Percentiles rank a stretch among this genome's conserved stretches.
phyloP scores from a whole-genome alignment of 2,329 filamentous ascomycete genomes.

The Fusarium ambrosium region DNA sequence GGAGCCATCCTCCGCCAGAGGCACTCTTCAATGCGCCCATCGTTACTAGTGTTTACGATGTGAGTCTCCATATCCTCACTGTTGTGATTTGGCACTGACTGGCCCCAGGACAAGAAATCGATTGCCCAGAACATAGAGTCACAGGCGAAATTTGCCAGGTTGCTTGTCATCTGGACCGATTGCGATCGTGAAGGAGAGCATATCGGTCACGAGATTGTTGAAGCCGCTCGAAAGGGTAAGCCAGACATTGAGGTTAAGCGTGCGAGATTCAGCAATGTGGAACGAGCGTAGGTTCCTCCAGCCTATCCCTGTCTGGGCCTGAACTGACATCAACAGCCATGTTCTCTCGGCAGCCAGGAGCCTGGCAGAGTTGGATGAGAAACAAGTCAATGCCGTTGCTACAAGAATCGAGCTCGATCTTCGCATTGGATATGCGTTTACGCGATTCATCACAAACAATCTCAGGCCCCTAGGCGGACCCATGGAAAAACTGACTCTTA shows the following conservation, averaged over 20 bases:
- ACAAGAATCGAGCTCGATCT: conserved; percentile 94
- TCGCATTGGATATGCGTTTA: conserved; percentile 92
- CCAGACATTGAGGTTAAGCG: conserved; percentile 81
- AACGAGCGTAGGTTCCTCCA: conserved; percentile 76
- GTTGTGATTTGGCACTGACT: conserved; percentile 23
- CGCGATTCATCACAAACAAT: conserved; percentile 84
- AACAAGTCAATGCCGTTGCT: conserved; percentile 87
- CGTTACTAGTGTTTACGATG: conserved; percentile 74
- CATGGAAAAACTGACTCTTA: conserved; percentile 76
- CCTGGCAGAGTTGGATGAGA: conserved; percentile 84
- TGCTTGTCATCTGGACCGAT: conserved; percentile 97
- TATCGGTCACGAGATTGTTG: conserved; percentile 91
- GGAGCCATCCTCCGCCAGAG: conserved; percentile 84
- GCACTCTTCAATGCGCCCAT: conserved; percentile 87
- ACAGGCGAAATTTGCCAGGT: conserved; percentile 79
- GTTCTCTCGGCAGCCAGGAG: conserved; percentile 85
- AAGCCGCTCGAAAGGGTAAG: conserved; percentile 83
- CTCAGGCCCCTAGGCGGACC: conserved; percentile 79
- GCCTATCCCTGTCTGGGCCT: no score
- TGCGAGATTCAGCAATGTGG: conserved; percentile 95
- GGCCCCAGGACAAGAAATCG: conserved; percentile 76
- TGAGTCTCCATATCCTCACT: conserved; percentile 53
- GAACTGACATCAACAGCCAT: conserved; percentile 68
- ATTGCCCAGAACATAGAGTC: conserved; percentile 88
- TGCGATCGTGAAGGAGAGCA: conserved; percentile 98